Conservation (phyloP, 2,329 filamentous ascomycete genomes). For the Colletotrichum noveboracense region DNA sequence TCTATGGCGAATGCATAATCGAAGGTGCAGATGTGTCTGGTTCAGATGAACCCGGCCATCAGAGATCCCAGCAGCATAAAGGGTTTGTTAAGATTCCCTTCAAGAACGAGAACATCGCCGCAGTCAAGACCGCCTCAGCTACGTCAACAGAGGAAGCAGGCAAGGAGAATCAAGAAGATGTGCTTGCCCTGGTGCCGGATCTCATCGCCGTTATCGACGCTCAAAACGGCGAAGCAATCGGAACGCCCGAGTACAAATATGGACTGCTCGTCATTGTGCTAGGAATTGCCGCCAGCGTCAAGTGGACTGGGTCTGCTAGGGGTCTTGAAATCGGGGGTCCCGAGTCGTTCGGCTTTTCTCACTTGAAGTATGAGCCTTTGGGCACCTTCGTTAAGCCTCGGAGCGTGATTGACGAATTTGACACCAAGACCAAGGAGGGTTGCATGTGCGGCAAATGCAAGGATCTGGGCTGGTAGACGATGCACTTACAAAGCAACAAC, state of each 20-base stretch:
- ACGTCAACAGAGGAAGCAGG: conserved; percentile 32
- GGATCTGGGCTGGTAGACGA: background rate
- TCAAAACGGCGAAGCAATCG: conserved; percentile 61
- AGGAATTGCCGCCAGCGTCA: conserved; percentile 49
- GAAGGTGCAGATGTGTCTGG: conserved; percentile 48
- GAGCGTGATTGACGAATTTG: conserved; percentile 59
- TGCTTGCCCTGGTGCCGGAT: conserved; percentile 61
- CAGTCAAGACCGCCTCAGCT: conserved; percentile 38
- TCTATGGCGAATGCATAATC: conserved; percentile 64
- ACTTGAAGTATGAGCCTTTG: conserved; percentile 52
- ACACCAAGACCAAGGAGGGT: background rate
- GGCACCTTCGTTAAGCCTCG: conserved; percentile 53
- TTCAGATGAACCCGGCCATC: conserved; percentile 8
- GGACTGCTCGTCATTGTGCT: conserved; percentile 57
- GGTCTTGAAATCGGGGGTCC: conserved; percentile 57
- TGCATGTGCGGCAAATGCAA: background rate
- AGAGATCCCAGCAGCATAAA: conserved; percentile 31
- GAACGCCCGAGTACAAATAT: conserved; percentile 61
- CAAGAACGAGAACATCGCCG: conserved; percentile 74
- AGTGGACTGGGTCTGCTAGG: conserved; percentile 48
- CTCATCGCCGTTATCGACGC: conserved; percentile 60
- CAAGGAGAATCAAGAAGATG: conserved; percentile 35
- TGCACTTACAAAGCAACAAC: background rate
- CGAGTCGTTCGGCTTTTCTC: conserved; percentile 50
- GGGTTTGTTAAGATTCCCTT: conserved; percentile 69